These are phyloP conservation scores for Daldinia childiae DNA, from an alignment of 495 filamentous ascomycete genomes.

Conservation along the genomic window DNA sequence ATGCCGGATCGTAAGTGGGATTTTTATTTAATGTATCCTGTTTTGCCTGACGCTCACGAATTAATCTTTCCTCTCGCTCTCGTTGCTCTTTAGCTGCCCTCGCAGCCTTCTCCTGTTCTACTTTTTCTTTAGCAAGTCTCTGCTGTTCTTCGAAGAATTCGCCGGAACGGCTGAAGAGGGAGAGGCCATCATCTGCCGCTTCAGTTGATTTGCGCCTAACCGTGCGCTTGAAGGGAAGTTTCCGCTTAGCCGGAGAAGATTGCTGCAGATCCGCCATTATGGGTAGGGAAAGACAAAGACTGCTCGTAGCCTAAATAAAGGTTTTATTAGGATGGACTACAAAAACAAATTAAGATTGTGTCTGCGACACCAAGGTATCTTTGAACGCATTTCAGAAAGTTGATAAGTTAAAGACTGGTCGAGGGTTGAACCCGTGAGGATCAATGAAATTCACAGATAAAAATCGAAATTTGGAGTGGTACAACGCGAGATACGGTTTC, in stretches of 20 bases:
- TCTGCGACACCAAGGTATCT: background rate
- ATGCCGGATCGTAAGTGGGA: constrained; percentile 42
- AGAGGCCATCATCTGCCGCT: constrained; percentile 54
- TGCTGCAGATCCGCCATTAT: constrained; percentile 38
- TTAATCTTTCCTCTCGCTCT: constrained; percentile 34
- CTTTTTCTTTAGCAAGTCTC: constrained; percentile 49
- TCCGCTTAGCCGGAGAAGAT: constrained; percentile 57
- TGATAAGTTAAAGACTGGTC: background rate
- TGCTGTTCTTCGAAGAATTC: constrained; percentile 70
- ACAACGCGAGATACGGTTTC: constrained; percentile 8
- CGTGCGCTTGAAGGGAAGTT: constrained; percentile 74
- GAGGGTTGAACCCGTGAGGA: too few relatives aligned
- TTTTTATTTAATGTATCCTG: constrained; percentile 27
- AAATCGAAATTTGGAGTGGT: constrained; percentile 1
- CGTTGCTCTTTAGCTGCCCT: constrained; percentile 40
- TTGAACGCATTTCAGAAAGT: background rate
- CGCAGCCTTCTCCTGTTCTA: constrained; percentile 45
- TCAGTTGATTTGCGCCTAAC: constrained; percentile 58
- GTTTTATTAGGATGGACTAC: background rate
- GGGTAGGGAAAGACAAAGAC: constrained; percentile 1
- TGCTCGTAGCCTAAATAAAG: background rate
- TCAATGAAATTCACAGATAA: background rate
- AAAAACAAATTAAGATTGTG: background rate
- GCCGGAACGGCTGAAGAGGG: constrained; percentile 74
- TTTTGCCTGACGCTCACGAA: constrained; percentile 46